Evolutionary conservation across 257 asterid species (phyloP).

Genomic region (Mitragyna speciosa): DNA sequence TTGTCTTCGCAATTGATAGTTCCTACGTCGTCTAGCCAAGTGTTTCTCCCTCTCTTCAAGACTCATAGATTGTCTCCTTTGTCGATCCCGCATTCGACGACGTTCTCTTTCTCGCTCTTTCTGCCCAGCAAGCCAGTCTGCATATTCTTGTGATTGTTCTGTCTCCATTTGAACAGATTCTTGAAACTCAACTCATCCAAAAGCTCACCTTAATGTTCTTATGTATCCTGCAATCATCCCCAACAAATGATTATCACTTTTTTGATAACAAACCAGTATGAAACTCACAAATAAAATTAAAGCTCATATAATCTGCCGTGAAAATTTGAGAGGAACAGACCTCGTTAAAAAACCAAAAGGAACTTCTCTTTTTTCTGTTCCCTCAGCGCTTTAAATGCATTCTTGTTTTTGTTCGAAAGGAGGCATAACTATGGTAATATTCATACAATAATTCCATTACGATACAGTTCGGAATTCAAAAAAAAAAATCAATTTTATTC

Average conservation of each 20-base stretch:
- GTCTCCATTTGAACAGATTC: constrained; percentile 24
- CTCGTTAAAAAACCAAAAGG: no score
- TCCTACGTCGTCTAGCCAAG: constrained; percentile 40
- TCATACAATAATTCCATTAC: no score
- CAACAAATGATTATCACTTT: background rate
- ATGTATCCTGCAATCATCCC: background rate
- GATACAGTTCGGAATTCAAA: no score
- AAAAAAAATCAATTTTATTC: no score
- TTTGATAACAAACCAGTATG: background rate
- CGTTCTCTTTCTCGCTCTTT: constrained; percentile 46
- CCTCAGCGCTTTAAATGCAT: no score
- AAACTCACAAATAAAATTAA: background rate
- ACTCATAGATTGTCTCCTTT: constrained; percentile 46
- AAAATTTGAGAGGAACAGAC: no score
- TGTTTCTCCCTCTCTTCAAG: constrained; percentile 43
- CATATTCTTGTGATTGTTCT: constrained; percentile 15
- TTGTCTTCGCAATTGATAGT: constrained; percentile 41
- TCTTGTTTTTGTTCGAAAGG: no score
- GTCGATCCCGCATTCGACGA: constrained; percentile 35
- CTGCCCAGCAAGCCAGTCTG: constrained; percentile 29
- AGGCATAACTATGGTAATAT: no score
- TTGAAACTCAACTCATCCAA: background rate
- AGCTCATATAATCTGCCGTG: no score
- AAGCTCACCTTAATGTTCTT: background rate
- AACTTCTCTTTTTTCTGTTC: no score